phyloP scores from a whole-genome alignment of 352 stramenopile genomes.

The Phytopythium boreale region DNA sequence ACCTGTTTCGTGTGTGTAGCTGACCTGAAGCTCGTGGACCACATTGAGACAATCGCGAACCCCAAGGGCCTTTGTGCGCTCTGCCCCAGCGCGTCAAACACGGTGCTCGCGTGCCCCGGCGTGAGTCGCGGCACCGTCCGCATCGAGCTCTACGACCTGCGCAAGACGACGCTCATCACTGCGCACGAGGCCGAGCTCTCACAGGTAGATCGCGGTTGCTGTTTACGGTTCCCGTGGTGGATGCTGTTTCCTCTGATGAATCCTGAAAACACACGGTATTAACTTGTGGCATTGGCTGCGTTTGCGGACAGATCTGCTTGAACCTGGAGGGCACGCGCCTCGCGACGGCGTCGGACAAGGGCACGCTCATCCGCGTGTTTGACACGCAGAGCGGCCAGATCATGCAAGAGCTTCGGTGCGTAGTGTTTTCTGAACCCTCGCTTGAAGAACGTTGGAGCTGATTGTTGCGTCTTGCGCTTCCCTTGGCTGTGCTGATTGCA shows the following conservation, averaged over 20 bases:
- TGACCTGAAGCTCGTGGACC: slow-evolving; percentile 96
- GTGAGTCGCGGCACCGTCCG: slow-evolving; percentile 89
- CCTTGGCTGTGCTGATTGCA: slow-evolving; percentile 13
- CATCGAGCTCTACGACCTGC: slow-evolving; percentile 97
- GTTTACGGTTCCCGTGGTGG: too few relatives aligned
- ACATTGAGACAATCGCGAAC: slow-evolving; percentile 99
- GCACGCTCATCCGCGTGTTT: slow-evolving; percentile 98
- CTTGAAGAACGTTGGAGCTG: neutral
- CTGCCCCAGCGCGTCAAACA: slow-evolving; percentile 91
- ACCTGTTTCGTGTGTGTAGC: slow-evolving; percentile 28
- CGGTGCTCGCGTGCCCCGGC: slow-evolving; percentile 95
- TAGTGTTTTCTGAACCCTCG: neutral
- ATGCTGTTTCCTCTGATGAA: too few relatives aligned
- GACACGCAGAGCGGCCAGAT: slow-evolving; percentile 93
- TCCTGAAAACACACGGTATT: neutral
- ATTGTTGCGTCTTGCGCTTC: neutral
- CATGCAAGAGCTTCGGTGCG: slow-evolving; percentile 77
- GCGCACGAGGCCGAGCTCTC: slow-evolving; percentile 94
- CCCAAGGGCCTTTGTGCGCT: slow-evolving; percentile 93
- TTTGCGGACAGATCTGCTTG: slow-evolving; percentile 69
- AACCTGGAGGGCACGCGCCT: slow-evolving; percentile 94
- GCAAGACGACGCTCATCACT: slow-evolving; percentile 94
- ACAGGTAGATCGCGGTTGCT: slow-evolving; percentile 41
- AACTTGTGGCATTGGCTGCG: neutral
- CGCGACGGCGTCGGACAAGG: slow-evolving; percentile 96